These are phyloP conservation scores for Aureobasidium sp. DNA, from an alignment of 2,329 filamentous ascomycete species.

Conservation along the genomic window DNA sequence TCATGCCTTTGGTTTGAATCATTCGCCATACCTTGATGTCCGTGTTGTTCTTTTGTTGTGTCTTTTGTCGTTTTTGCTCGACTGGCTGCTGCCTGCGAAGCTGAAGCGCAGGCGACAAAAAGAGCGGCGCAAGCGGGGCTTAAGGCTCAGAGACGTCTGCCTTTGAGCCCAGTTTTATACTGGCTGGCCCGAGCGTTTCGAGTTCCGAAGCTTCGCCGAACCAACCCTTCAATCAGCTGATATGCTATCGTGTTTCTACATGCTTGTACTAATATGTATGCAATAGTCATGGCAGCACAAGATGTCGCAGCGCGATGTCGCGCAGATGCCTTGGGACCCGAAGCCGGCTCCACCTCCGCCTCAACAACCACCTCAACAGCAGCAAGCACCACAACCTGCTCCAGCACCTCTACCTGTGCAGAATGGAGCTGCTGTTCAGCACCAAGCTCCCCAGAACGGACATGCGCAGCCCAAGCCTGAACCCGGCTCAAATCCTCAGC, in stretches of 20 bases:
- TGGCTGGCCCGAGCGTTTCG: slow-evolving; percentile 7
- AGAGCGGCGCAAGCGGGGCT: slow-evolving; percentile 15
- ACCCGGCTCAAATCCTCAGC: slow-evolving; percentile 29
- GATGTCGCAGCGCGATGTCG: slow-evolving; percentile 75
- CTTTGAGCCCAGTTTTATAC: slow-evolving; percentile 6
- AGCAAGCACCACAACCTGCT: slow-evolving; percentile 24
- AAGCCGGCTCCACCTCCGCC: slow-evolving; percentile 56
- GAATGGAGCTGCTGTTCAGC: slow-evolving; percentile 34
- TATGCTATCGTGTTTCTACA: not conserved
- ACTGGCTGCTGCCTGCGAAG: slow-evolving; percentile 10
- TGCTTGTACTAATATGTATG: not conserved
- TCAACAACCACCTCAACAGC: slow-evolving; percentile 25
- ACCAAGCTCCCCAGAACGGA: slow-evolving; percentile 10
- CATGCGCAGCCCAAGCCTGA: slow-evolving; percentile 47
- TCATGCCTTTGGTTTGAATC: not conserved
- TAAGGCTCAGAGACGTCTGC: slow-evolving; percentile 6
- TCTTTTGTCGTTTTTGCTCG: not conserved
- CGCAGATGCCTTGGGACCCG: slow-evolving; percentile 92
- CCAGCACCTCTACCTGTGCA: slow-evolving; percentile 27
- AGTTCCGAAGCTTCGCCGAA: not conserved
- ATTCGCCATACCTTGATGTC: not conserved
- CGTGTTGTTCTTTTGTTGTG: not conserved
- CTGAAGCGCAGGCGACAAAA: slow-evolving; percentile 1
- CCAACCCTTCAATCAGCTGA: slow-evolving; percentile 2
- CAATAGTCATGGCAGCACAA: slow-evolving; percentile 87